Base-by-base conservation (phyloP, 2,329 filamentous ascomycete genomes). In the Colletotrichum musicola region DNA sequence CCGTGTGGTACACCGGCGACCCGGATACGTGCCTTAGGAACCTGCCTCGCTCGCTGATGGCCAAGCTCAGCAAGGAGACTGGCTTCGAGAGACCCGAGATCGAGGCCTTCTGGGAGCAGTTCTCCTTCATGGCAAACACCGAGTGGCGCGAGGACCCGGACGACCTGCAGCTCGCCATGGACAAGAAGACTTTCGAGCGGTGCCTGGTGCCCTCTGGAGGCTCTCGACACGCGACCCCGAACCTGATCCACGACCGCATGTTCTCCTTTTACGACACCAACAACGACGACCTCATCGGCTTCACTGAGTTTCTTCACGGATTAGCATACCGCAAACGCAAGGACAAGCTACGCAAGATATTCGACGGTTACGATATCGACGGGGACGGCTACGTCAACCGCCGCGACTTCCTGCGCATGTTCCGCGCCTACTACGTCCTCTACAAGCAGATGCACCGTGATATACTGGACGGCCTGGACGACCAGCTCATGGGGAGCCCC, bases 251-350 rank as follows among this genome's bases (percentile, higher is more conserved):
- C 76, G 95, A 99, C 78, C 92, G 96, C 73, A 96, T 98, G 88
- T 99, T 98, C 80, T 89, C 93, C 58, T 98, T 98, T 78, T 99
- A 98, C 78, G 96, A 99, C 79, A 93, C 91, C 38, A 95, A 98
- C 77, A 87, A 89, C 49, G 94, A 99, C 76, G 93, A 92, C 22
- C 83, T 97, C 7, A 98, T 99, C 74, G 93, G 93, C 7, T 98
- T 99, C 73, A 88, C 93, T 56, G 96, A 99, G 77, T 99, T 98
- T 75, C 82, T 98, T 25, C 89, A 92, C 65, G 96, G 94, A 1
- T 84, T 98, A 55, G 91, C 94, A 4, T 91, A 90, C 73, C 82
- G 89, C 30, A 90, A 89, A 73, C 83, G 87, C 65, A 89, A 92
- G 73, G 89, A 93, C 73, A 90, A 93, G 71, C 84, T 95, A 49